These are phyloP conservation scores for Chlorencoelia australis DNA, from an alignment of 2,329 filamentous ascomycete species.

Conservation along the genomic window DNA sequence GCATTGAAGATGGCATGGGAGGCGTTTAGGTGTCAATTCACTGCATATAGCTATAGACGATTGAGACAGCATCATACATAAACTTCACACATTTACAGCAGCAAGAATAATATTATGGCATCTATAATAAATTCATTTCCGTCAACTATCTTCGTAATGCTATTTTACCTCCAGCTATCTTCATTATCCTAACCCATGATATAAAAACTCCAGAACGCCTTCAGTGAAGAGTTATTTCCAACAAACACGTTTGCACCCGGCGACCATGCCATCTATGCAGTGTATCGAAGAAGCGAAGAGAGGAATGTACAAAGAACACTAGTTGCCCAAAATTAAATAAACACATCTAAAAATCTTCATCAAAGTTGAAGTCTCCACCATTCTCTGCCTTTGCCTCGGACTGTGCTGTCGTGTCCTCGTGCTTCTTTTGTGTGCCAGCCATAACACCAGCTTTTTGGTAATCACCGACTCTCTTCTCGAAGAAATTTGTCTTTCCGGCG, in stretches of 20 bases:
- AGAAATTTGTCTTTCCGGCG: constrained; percentile 99
- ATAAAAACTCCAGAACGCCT: constrained; percentile 23
- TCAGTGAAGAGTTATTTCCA: constrained; percentile 11
- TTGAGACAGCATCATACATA: too few relatives aligned
- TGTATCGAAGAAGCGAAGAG: constrained; percentile 14
- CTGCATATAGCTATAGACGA: too few relatives aligned
- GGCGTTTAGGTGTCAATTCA: constrained; percentile 1
- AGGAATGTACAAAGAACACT: constrained; percentile 12
- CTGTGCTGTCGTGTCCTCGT: constrained; percentile 35
- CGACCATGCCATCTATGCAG: constrained; percentile 25
- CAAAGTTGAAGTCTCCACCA: constrained; percentile 79
- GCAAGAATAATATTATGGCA: too few relatives aligned
- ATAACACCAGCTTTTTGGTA: constrained; percentile 99
- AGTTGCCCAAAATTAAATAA: constrained; percentile 8
- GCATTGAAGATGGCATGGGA: neutral
- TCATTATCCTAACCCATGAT: constrained; percentile 11
- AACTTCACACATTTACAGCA: too few relatives aligned
- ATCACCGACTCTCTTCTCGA: constrained; percentile 98
- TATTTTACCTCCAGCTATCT: constrained; percentile 5
- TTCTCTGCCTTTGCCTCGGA: constrained; percentile 45
- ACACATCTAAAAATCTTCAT: constrained; percentile 81
- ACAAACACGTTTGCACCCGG: constrained; percentile 18
- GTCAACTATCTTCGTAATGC: too few relatives aligned
- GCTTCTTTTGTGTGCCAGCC: constrained; percentile 76
- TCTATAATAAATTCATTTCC: constrained; percentile 10